phyloP scores from a whole-genome alignment of 805 yeast species.

The Debaryomyces tyrocola region DNA sequence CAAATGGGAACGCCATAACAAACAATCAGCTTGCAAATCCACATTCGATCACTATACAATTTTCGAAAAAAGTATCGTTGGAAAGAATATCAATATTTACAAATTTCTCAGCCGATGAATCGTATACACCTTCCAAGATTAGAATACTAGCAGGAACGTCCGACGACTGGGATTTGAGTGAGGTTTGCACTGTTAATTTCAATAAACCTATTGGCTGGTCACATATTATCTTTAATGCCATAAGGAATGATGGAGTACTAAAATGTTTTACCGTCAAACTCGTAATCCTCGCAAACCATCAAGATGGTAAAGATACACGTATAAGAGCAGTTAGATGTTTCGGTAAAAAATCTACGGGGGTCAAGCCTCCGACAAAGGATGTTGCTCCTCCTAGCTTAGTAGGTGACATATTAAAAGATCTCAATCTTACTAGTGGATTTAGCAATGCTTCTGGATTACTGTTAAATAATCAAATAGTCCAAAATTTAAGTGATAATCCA shows the following conservation, averaged over 20 bases:
- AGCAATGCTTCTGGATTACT: constrained; percentile 27
- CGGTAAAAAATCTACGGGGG: constrained; percentile 31
- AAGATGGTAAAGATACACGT: constrained; percentile 95
- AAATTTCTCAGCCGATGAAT: constrained; percentile 75
- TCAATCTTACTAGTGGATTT: constrained; percentile 26
- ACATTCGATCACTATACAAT: constrained; percentile 75
- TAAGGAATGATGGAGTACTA: constrained; percentile 54
- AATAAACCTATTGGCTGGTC: constrained; percentile 79
- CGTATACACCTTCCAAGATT: constrained; percentile 83
- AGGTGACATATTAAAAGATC: constrained; percentile 20
- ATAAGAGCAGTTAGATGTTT: constrained; percentile 68
- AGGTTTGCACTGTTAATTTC: constrained; percentile 60
- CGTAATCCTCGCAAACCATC: constrained; percentile 74
- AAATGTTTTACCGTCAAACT: constrained; percentile 68
- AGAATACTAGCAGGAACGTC: constrained; percentile 66
- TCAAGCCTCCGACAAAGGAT: constrained; percentile 4
- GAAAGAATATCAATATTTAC: constrained; percentile 70
- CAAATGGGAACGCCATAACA: constrained; percentile 21
- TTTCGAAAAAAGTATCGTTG: constrained; percentile 72
- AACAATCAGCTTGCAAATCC: constrained; percentile 59
- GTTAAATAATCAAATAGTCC: constrained; percentile 20
- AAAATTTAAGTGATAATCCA: constrained; percentile 1
- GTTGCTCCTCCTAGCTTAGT: not conserved
- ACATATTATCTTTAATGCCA: constrained; percentile 57
- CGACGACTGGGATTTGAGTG: constrained; percentile 74